Conservation (phyloP, 805 yeast species). For the Blastobotrys terrestris region DNA sequence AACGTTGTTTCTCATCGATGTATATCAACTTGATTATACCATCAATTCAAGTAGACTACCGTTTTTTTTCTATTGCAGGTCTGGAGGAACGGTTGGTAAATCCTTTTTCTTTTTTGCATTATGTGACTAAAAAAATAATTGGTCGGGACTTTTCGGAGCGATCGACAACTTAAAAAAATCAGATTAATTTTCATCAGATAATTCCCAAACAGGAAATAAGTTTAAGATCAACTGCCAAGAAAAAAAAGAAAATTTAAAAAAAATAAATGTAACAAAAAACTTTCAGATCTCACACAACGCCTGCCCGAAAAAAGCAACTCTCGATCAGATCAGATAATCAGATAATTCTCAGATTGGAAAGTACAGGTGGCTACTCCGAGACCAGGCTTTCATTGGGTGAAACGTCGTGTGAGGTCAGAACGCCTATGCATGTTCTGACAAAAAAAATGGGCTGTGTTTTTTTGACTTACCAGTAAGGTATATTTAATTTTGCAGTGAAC, state of each 20-base stretch:
- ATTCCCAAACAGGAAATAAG: neutral
- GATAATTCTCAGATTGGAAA: neutral
- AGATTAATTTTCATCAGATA: neutral
- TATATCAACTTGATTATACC: neutral
- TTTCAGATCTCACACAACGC: neutral
- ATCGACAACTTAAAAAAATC: neutral
- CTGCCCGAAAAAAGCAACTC: neutral
- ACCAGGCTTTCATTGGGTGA: neutral
- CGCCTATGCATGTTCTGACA: too few relatives aligned
- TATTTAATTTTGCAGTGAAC: too few relatives aligned
- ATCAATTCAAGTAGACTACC: too few relatives aligned
- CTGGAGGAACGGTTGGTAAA: too few relatives aligned
- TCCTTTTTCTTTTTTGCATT: too few relatives aligned
- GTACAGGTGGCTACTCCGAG: neutral
- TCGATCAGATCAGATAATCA: neutral
- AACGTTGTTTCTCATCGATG: neutral
- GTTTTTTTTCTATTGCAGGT: too few relatives aligned
- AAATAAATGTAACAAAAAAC: too few relatives aligned
- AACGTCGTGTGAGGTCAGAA: neutral
- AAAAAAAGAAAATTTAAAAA: too few relatives aligned
- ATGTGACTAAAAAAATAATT: neutral
- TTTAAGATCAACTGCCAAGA: neutral
- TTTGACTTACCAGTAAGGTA: too few relatives aligned
- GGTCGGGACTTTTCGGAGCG: too few relatives aligned
- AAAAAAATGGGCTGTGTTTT: too few relatives aligned